Evolutionary conservation across 2,329 filamentous ascomycete genomes (phyloP).

Genomic region (Colletotrichum salicis): DNA sequence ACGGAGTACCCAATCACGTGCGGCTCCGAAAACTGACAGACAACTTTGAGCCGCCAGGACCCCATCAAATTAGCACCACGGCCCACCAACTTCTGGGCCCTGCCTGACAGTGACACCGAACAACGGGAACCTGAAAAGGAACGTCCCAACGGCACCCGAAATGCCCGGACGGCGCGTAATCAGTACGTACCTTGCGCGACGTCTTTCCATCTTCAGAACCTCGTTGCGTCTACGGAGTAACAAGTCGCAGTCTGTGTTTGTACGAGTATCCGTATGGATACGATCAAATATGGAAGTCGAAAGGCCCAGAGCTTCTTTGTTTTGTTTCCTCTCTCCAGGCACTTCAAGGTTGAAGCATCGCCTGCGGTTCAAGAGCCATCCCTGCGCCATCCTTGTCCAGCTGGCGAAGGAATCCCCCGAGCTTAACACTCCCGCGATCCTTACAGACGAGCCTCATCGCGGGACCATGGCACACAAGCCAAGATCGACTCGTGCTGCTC

Average conservation of each 20-base stretch:
- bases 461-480: neutral
- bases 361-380: neutral
- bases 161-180: neutral
- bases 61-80: constrained; percentile 23
- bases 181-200: neutral
- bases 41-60: constrained; percentile 26
- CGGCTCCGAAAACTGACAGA: neutral
- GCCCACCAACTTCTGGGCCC: neutral
- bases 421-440: neutral
- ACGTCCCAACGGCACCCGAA: neutral
- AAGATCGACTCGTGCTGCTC: neutral
- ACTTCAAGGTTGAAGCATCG: neutral
- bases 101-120: too few species aligned
- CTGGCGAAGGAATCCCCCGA: constrained; percentile 20
- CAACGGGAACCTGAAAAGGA: too few species aligned
- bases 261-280: too few species aligned
- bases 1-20: neutral
- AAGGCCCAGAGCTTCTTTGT: neutral
- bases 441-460: neutral
- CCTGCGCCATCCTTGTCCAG: constrained; percentile 9
- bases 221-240: neutral
- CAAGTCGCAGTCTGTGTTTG: neutral
- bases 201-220: neutral
- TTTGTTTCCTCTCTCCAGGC: neutral
- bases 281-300: neutral